Evolutionary conservation across 306 rosid genomes (phyloP), one percentile per base, ranked within the genome.

Genomic region (Pyrus pyrifolia): DNA sequence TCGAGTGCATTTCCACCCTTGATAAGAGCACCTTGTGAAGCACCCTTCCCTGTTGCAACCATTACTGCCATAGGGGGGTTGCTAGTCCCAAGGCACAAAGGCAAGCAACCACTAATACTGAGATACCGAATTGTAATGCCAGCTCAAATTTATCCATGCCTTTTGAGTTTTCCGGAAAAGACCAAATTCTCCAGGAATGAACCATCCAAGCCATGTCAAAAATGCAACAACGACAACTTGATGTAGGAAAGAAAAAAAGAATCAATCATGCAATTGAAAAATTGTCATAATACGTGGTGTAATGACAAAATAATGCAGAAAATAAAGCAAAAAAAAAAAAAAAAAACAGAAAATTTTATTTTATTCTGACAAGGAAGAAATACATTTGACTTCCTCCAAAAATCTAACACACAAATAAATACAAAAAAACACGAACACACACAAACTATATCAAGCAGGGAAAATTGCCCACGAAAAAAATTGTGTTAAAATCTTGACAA

Each of bases 1-100:
- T n/a, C n/a, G n/a, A n/a, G n/a, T n/a, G n/a, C 94, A 83, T 85
- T 88, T 74, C 94, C 98, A 35, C 97, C 97, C 83, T 94, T 91
- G 75, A 94, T 91, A 71, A 94, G 98, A 71, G 90, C 98, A 70
- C 98, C 98, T 81, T 81, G 96, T 71, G 96, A 88, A 84, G 98
- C 98, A 85, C 97, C 97, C 71, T 86, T 81, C 75, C 76, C 96
- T 8, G 93, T 90, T 70, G 97, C 95, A 84, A 94, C 98, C 98
- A 89, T 94, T 72, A 94, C 91, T 23, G 95, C 98, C 30, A 97
- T 92, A 62, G 98, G 93, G 29, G 96, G 29, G 93, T 90, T 80
- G 98, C 98, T 65, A 92, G 86, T 62, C 97, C 96, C 77, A 94
- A 83, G 76, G 98, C 96, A 87, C 97, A 92, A 11, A 97, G 97